Base-by-base conservation (phyloP, 495 filamentous ascomycete species). In the Saxophila tyrrhenica region DNA sequence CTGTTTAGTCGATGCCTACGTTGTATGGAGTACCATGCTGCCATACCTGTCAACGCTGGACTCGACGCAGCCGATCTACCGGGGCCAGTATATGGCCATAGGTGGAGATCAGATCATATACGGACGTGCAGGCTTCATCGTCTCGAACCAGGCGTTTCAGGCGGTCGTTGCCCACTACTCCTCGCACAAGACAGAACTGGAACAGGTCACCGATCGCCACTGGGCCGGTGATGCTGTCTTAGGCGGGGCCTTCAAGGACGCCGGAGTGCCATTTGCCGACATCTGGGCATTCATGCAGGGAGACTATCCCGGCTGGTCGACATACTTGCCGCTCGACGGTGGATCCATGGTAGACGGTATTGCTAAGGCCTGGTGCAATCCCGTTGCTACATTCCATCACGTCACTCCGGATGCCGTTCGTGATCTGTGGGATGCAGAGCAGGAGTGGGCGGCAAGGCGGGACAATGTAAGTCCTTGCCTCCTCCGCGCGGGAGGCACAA, bases 11-110 rank as follows among this genome's bases (percentile, higher is more conserved):
- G 82, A 87, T 64, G 81, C 82, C 0, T 86, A 82, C 60, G 59
- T 82, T 20, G 67, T 84, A 42, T 84, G 80, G 81, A 69, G 73
- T 59, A 83, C 77, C 46, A 64, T 85, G 51, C 65, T 82, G 21
- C 68, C 66, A 20, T 84, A 76, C 69, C 62, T 85, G 25, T 60
- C 51, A 22, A 67, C 66, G 17, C 65, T 83, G 10, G 73, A 81
- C 56, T 66, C 72, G 9, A 50, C 61, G 3, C 55, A 71, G 21
- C 67, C 72, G 23, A 58, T 72, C 22, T 85, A 85, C 61, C 66
- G 80, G 22, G 81, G 80, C 0, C 75, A 66, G 16, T 29, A 49
- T 19, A 50, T 59, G 35, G 25, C 19, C 21, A 50, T 55, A 5
- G 56, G 51, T 17, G 23, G 32, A 65, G 64, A 72, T 67, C 56